phyloP scores from a whole-genome alignment of 495 filamentous ascomycete genomes.

The Astrothelium macrocarpum region DNA sequence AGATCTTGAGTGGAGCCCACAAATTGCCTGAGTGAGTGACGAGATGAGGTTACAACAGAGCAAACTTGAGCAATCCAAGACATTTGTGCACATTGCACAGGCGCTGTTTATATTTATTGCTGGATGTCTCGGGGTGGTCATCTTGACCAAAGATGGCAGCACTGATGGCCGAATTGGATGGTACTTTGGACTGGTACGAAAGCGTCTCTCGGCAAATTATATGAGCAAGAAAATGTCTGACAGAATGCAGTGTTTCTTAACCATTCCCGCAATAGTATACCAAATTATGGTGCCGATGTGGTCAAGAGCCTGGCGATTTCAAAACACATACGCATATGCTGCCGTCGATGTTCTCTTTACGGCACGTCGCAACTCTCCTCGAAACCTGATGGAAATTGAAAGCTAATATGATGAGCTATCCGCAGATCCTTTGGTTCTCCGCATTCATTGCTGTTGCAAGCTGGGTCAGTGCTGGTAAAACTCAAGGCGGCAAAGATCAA shows the following conservation, averaged over 20 bases:
- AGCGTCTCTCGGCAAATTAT: background rate
- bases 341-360: constrained; percentile 62
- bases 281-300: constrained; percentile 75
- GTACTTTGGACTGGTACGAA: constrained; percentile 67
- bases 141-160: constrained; percentile 54
- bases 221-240: background rate
- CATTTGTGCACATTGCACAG: constrained; percentile 51
- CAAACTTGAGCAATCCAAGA: constrained; percentile 47
- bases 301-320: constrained; percentile 66
- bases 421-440: constrained; percentile 65
- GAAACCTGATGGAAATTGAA: background rate
- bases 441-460: constrained; percentile 69
- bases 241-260: constrained; percentile 64
- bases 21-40: background rate
- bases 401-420: background rate
- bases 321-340: constrained; percentile 74
- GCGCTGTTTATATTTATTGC: constrained; percentile 57
- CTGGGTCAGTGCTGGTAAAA: constrained; percentile 44
- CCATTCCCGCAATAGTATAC: constrained; percentile 73
- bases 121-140: constrained; percentile 62
- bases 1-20: background rate
- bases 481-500: constrained; percentile 26
- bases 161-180: constrained; percentile 63
- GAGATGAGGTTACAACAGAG: constrained; percentile 28
- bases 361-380: constrained; percentile 12